Conservation (phyloP, 2,329 filamentous ascomycete species). For the Trichoderma lentiforme region DNA sequence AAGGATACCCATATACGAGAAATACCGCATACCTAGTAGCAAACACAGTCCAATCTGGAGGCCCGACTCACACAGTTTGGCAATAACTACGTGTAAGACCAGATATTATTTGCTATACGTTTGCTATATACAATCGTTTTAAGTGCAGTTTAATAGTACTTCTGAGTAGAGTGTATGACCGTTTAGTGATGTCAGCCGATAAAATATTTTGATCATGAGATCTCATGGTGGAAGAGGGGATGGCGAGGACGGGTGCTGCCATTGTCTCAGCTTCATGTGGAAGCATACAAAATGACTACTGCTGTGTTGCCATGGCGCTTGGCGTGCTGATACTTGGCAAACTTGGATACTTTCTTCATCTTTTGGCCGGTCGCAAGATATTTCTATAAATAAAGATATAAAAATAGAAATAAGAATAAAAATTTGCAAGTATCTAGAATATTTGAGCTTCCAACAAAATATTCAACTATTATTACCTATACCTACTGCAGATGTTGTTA, state of each 20-base stretch:
- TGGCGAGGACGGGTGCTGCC: background rate
- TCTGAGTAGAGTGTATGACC: background rate
- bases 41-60: background rate
- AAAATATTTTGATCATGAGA: background rate
- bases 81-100: background rate
- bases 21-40: background rate
- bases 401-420: background rate
- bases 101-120: background rate
- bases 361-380: background rate
- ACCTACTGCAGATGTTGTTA: background rate
- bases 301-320: background rate
- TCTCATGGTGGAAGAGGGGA: background rate
- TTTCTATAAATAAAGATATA: background rate
- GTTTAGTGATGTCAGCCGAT: background rate
- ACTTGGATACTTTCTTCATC: background rate
- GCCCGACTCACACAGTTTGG: background rate
- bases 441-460: background rate
- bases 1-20: background rate
- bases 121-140: background rate
- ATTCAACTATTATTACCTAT: background rate
- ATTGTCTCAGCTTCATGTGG: background rate
- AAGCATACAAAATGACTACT: background rate
- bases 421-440: background rate
- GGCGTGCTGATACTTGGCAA: background rate
- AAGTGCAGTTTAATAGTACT: background rate